A percentile compares a stretch with the other conserved stretches of the same genome.
These are phyloP conservation scores for Alternaria conjuncta DNA, from an alignment of 2,329 filamentous ascomycete species.

Conservation along the genomic window DNA sequence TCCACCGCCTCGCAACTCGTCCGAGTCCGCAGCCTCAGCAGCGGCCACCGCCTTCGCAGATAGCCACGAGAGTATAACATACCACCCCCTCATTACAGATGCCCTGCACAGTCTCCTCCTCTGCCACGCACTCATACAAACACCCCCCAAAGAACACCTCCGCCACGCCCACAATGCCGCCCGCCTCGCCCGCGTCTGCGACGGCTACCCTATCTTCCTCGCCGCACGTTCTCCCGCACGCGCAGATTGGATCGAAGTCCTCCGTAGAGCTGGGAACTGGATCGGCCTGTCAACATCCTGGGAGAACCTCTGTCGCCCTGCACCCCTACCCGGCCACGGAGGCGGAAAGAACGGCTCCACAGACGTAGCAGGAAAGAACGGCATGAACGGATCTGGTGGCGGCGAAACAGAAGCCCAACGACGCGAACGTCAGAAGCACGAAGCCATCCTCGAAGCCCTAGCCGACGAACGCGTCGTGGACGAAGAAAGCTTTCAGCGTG, in stretches of 20 bases:
- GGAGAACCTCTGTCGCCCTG: constrained; percentile 71
- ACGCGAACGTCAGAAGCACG: constrained; percentile 66
- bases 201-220: constrained; percentile 83
- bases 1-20: constrained; percentile 53
- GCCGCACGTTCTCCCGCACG: constrained; percentile 73
- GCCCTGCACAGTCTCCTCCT: constrained; percentile 79
- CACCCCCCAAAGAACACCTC: constrained; percentile 75
- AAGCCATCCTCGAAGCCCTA: constrained; percentile 71
- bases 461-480: constrained; percentile 72
- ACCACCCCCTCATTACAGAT: constrained; percentile 80
- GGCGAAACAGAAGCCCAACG: constrained; percentile 60
- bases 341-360: background rate
- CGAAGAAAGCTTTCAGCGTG: constrained; percentile 68
- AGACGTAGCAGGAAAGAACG: background rate
- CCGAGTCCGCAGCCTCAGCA: constrained; percentile 33
- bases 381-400: background rate
- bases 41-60: constrained; percentile 51
- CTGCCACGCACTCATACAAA: constrained; percentile 80
- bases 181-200: constrained; percentile 73
- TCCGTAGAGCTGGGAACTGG: constrained; percentile 73
- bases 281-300: constrained; percentile 69
- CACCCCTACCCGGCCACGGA: constrained; percentile 48
- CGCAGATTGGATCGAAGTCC: constrained; percentile 79
- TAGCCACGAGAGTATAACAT: constrained; percentile 72
- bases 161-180: constrained; percentile 85